phyloP scores from a whole-genome alignment of 495 filamentous ascomycete genomes.

The Aspergillus haitiensis region DNA sequence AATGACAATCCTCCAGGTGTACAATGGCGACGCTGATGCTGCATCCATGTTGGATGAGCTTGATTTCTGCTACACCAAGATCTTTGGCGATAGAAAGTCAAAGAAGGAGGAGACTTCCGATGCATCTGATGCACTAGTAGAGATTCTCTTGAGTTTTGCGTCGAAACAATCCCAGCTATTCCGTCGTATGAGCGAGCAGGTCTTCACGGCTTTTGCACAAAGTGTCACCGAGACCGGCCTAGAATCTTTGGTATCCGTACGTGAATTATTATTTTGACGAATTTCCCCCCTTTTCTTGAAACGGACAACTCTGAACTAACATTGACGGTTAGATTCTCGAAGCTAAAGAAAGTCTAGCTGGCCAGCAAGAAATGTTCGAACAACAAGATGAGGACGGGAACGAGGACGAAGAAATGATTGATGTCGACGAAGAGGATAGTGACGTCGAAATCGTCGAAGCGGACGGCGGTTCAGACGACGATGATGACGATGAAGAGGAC shows the following conservation, averaged over 20 bases:
- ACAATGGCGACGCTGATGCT: slow-evolving; percentile 83
- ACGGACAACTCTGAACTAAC: slow-evolving; percentile 3
- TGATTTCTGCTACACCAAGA: slow-evolving; percentile 66
- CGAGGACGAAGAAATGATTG: slow-evolving; percentile 38
- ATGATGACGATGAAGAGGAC: slow-evolving; percentile 34
- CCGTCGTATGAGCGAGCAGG: slow-evolving; percentile 81
- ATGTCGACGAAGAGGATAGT: slow-evolving; percentile 37
- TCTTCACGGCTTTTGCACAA: slow-evolving; percentile 75
- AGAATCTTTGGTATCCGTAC: slow-evolving; percentile 63
- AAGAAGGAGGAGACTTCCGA: slow-evolving; percentile 58
- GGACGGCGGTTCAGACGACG: slow-evolving; percentile 33
- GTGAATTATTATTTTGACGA: slow-evolving; percentile 13
- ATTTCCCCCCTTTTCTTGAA: no score
- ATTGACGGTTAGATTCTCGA: slow-evolving; percentile 56
- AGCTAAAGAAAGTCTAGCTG: slow-evolving; percentile 76
- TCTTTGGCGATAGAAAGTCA: slow-evolving; percentile 46
- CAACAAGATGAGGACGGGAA: slow-evolving; percentile 63
- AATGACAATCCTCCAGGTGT: slow-evolving; percentile 83
- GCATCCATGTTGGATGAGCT: slow-evolving; percentile 73
- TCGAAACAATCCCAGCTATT: slow-evolving; percentile 83
- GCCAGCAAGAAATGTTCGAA: slow-evolving; percentile 84
- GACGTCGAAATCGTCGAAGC: slow-evolving; percentile 46
- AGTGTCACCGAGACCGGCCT: slow-evolving; percentile 70
- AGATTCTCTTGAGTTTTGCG: slow-evolving; percentile 83
- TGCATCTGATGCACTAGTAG: slow-evolving; percentile 73